Conservation (phyloP, 176 grass and related monocot species). For the Lolium rigidum region DNA sequence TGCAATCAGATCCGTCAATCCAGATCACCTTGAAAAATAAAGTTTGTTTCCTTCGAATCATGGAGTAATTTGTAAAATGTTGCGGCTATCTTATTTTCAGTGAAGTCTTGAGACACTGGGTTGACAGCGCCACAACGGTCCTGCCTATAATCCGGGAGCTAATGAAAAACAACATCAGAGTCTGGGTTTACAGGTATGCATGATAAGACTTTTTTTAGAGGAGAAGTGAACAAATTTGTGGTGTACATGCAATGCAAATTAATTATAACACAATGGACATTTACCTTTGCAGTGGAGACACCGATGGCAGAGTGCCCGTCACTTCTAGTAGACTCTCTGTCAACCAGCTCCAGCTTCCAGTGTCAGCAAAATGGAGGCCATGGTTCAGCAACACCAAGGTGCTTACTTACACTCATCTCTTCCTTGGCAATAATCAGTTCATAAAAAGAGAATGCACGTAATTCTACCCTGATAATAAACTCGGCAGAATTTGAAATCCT, state of each 20-base stretch:
- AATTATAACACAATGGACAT: neutral
- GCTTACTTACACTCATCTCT: neutral
- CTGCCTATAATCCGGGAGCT: conserved; percentile 69
- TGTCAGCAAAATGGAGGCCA: conserved; percentile 58
- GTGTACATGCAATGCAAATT: neutral
- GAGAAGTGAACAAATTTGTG: neutral
- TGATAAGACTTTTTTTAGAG: neutral
- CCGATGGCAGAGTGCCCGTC: conserved; percentile 72
- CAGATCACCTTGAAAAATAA: neutral
- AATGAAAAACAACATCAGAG: conserved; percentile 51
- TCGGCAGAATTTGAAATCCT: neutral
- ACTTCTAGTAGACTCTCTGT: conserved; percentile 88
- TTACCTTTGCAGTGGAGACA: conserved; percentile 68
- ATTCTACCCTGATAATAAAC: neutral
- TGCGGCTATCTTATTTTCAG: conserved; percentile 28
- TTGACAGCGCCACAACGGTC: conserved; percentile 55
- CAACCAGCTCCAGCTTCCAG: conserved; percentile 65
- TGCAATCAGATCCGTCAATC: conserved; percentile 1
- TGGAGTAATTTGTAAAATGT: neutral
- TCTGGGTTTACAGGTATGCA: conserved; percentile 82
- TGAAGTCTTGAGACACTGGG: conserved; percentile 53
- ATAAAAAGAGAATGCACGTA: neutral
- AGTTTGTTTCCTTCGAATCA: neutral
- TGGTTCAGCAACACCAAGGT: conserved; percentile 74
- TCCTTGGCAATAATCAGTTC: neutral